Conservation (phyloP, 2,329 filamentous ascomycete genomes). For the Fusarium solani-melongenae region DNA sequence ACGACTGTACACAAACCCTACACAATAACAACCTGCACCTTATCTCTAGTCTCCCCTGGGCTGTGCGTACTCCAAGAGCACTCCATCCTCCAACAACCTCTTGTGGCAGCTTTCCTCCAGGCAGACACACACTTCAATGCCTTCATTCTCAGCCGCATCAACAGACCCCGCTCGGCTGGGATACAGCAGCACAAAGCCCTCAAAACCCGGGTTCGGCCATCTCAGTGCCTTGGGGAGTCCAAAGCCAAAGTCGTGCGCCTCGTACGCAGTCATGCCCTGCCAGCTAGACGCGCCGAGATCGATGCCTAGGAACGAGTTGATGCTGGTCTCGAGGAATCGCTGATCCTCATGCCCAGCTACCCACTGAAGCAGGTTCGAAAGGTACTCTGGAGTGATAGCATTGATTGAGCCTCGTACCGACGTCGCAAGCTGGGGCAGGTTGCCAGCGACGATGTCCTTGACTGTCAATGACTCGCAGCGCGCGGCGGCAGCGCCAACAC, state of each 20-base stretch:
- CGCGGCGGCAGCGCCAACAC: background rate
- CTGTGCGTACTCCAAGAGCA: constrained; percentile 1
- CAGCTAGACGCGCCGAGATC: constrained; percentile 14
- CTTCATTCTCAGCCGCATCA: background rate
- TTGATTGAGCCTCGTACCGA: constrained; percentile 7
- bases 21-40: background rate
- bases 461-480: constrained; percentile 10
- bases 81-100: constrained; percentile 2
- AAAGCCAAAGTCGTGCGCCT: constrained; percentile 25
- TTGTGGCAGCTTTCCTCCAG: constrained; percentile 10
- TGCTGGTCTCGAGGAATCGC: background rate
- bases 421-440: background rate
- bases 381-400: constrained; percentile 4
- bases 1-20: background rate
- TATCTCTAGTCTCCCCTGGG: background rate
- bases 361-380: constrained; percentile 6
- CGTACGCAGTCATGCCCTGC: constrained; percentile 16
- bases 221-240: constrained; percentile 3
- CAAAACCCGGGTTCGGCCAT: constrained; percentile 13
- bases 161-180: background rate
- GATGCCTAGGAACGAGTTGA: constrained; percentile 6
- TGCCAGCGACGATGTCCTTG: background rate
- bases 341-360: background rate
- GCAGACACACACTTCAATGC: constrained; percentile 16
- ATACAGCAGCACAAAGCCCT: constrained; percentile 18